Conservation (phyloP, 352 stramenopile genomes). For the Thraustochytrium sp. region DNA sequence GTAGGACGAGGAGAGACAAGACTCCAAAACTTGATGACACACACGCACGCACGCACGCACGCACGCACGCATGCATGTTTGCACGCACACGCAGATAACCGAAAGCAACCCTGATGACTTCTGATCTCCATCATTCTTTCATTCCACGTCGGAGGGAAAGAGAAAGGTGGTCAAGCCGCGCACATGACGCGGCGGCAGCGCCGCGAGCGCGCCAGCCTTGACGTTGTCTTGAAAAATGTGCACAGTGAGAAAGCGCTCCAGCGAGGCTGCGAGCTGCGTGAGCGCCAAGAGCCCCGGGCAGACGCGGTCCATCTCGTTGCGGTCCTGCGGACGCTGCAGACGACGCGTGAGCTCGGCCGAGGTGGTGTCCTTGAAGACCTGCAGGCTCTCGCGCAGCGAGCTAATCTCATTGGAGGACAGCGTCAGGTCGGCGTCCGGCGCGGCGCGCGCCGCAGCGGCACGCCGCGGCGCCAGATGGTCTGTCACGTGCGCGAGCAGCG, state of each 20-base stretch:
- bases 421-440: background rate
- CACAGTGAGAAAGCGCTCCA: conserved; percentile 25
- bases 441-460: background rate
- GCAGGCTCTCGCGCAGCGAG: background rate
- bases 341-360: background rate
- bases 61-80: too few relatives aligned
- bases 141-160: background rate
- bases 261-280: background rate
- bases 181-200: background rate
- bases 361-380: background rate
- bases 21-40: background rate
- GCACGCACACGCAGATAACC: too few relatives aligned
- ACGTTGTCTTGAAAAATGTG: conserved; percentile 34
- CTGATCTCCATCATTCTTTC: too few relatives aligned
- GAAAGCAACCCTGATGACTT: too few relatives aligned
- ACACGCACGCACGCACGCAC: too few relatives aligned
- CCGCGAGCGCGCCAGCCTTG: background rate
- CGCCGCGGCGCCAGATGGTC: background rate
- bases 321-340: background rate
- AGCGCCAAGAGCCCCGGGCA: background rate
- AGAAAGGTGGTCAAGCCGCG: conserved; percentile 3
- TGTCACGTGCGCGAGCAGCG: background rate
- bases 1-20: background rate
- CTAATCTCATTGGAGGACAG: conserved; percentile 25
- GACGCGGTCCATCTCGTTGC: background rate